Base-by-base conservation (phyloP, 495 filamentous ascomycete species). In the Lasiosphaeria hispida region DNA sequence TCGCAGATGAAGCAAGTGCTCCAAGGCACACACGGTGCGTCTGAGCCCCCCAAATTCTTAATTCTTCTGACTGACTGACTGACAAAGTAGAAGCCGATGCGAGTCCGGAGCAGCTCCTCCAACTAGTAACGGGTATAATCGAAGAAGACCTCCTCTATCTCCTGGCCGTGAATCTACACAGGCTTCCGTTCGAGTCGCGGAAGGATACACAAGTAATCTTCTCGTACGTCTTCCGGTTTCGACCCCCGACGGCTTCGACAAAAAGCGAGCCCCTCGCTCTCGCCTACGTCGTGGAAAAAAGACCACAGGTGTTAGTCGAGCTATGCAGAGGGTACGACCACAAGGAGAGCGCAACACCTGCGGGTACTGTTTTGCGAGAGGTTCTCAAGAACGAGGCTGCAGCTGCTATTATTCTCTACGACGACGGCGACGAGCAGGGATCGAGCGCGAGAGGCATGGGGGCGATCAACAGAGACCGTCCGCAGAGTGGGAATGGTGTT, bases 121-220 rank as follows among this genome's bases (percentile, higher is more conserved):
- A 87, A 54, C 80, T 97, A 15, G 83, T 96, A 43, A 85, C 82
- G 40, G 82, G 86, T 49, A 83, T 96, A 38, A 86, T 96, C 61
- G 82, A 91, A 63, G 91, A 96, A 74, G 91, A 97, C 69, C 77
- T 99, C 18, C 83, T 97, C 37, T 89, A 87, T 63, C 77, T 88
- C 35, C 85, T 99, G 38, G 88, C 92, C 30, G 79, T 82, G 44
- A 84, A 85, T 67, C 86, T 99, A 48, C 83, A 88, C 70, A 80
- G 86, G 30, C 84, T 97, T 6, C 89, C 93, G 6, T 99, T 99
- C 78, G 95, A 99, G 77, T 87, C 90, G 23, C 84, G 89, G 65
- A 96, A 95, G 75, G 90, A 96, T 66, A 86, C 87, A 8, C 90
- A 96, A 69, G 87, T 89, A 63, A 92, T 96, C 65, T 88, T 95